These are phyloP conservation scores for Rubroboletus satanas DNA, from an alignment of 768 basidiomycete species.

Conservation along the genomic window DNA sequence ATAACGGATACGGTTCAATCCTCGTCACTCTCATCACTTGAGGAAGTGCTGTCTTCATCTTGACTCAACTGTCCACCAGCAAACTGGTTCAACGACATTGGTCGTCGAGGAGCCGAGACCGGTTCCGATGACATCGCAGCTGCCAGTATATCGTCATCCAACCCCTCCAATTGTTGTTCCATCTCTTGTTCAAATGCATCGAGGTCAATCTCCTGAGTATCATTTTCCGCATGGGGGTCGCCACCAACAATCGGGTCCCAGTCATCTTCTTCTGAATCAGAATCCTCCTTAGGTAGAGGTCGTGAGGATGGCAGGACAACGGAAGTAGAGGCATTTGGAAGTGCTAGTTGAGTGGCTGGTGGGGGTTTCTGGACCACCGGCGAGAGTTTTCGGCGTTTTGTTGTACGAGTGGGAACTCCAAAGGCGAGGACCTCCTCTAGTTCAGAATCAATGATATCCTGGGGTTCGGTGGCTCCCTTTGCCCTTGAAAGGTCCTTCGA, in stretches of 20 bases:
- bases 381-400: conserved; percentile 32
- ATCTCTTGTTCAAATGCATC: conserved; percentile 36
- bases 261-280: conserved; percentile 46
- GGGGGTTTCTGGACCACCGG: conserved; percentile 19
- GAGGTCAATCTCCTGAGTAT: conserved; percentile 33
- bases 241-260: conserved; percentile 47
- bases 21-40: conserved; percentile 55
- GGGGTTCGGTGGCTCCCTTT: conserved; percentile 20
- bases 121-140: conserved; percentile 39
- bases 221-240: conserved; percentile 26
- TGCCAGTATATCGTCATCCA: conserved; percentile 52
- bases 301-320: conserved; percentile 30
- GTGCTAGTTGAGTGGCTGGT: conserved; percentile 32
- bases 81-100: conserved; percentile 50
- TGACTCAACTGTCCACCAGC: conserved; percentile 40
- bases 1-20: conserved; percentile 30
- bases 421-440: conserved; percentile 48
- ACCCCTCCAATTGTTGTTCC: conserved; percentile 35
- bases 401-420: conserved; percentile 40
- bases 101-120: conserved; percentile 28
- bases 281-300: conserved; percentile 29
- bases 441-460: conserved; percentile 27
- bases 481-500: conserved; percentile 21
- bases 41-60: conserved; percentile 49
- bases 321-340: conserved; percentile 35